Evolutionary conservation across 2,329 filamentous ascomycete genomes (phyloP).

Genomic region (Trichophyton benhamiae): DNA sequence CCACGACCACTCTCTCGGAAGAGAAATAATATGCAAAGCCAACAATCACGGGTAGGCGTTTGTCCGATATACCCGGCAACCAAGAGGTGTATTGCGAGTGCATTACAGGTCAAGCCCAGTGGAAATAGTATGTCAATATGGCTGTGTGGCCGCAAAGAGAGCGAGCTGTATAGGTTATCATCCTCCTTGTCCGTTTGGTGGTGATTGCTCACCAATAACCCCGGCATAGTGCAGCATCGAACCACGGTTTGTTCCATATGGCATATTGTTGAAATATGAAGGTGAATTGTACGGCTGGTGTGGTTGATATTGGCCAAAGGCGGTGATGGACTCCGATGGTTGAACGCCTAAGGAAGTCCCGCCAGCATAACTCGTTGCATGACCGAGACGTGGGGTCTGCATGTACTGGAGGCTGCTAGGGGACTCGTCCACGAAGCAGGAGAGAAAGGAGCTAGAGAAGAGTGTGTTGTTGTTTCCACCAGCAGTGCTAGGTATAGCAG

Average conservation of each 20-base stretch:
- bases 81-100: background rate
- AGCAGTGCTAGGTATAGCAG: constrained; percentile 10
- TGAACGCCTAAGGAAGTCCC: background rate
- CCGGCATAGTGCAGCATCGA: background rate
- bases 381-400: background rate
- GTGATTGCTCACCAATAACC: constrained; percentile 32
- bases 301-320: background rate
- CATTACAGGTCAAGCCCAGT: background rate
- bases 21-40: background rate
- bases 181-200: constrained; percentile 38
- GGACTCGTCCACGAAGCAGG: background rate
- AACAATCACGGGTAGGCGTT: background rate
- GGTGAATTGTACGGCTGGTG: background rate
- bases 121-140: background rate
- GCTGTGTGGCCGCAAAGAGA: background rate
- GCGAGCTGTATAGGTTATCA: constrained; percentile 19
- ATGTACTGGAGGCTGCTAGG: background rate
- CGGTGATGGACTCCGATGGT: background rate
- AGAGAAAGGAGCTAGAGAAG: background rate
- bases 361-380: background rate
- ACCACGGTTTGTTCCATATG: background rate
- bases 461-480: background rate
- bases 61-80: background rate
- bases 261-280: background rate
- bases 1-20: background rate